Evolutionary conservation across 2,329 filamentous ascomycete species (phyloP).

Genomic region (Penicillium sumatraense): DNA sequence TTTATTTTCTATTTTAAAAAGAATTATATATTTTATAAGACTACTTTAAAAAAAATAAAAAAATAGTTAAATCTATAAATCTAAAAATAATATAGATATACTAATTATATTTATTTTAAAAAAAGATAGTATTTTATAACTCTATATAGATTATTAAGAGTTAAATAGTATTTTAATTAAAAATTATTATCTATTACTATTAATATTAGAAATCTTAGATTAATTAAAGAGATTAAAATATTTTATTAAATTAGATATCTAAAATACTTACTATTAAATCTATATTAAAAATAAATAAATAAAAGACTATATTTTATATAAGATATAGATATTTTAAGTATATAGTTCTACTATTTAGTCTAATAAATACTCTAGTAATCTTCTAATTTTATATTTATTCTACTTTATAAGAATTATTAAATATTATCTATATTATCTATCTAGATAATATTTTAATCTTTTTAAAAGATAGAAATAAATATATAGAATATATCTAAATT

Average conservation of each 20-base stretch:
- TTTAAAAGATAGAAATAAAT: too few relatives aligned
- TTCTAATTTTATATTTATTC: background rate
- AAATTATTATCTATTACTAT: background rate
- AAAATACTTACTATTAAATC: too few relatives aligned
- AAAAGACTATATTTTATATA: background rate
- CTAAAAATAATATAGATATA: background rate
- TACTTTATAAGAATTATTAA: slow-evolving; percentile 3
- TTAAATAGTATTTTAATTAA: background rate
- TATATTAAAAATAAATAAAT: background rate
- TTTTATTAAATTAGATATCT: background rate
- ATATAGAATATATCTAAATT: too few relatives aligned
- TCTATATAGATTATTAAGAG: background rate
- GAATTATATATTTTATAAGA: too few relatives aligned
- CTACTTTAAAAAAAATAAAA: too few relatives aligned
- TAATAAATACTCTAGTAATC: slow-evolving; percentile 5
- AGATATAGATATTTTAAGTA: slow-evolving; percentile 3
- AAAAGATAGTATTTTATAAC: background rate
- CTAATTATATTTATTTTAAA: slow-evolving; percentile 1
- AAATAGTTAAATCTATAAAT: background rate
- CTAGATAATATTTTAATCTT: background rate
- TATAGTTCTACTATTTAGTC: background rate
- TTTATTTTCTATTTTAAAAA: too few relatives aligned
- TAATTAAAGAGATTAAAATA: background rate
- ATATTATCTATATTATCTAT: background rate
- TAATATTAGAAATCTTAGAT: background rate